Evolutionary conservation across 1,284 basidiomycete species (phyloP).

Genomic region (Mycosarcoma maydis): DNA sequence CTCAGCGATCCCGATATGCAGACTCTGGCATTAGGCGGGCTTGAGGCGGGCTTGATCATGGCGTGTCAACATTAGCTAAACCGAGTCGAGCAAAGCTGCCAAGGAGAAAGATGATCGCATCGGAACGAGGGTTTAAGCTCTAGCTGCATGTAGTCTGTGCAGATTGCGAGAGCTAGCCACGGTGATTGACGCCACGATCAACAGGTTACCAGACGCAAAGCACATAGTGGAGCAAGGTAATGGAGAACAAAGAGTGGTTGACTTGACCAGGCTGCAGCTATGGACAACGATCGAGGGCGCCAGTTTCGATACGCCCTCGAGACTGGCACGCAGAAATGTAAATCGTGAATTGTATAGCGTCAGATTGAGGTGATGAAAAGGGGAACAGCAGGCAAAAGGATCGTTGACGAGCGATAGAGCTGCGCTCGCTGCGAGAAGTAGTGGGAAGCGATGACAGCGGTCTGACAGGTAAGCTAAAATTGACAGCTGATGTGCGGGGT

Average conservation of each 20-base stretch:
- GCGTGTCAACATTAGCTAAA: too few relatives aligned
- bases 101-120: slow-evolving; percentile 7
- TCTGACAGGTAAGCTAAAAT: too few relatives aligned
- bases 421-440: too few relatives aligned
- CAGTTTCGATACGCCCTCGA: neutral
- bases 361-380: too few relatives aligned
- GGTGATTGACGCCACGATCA: neutral
- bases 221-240: slow-evolving; percentile 3
- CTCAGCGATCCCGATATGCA: too few relatives aligned
- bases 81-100: neutral
- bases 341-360: too few relatives aligned
- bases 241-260: neutral
- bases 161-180: neutral
- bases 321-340: slow-evolving; percentile 24
- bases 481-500: too few relatives aligned
- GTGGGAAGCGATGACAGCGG: too few relatives aligned
- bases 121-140: slow-evolving; percentile 20
- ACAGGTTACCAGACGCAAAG: slow-evolving; percentile 7
- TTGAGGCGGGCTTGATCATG: too few relatives aligned
- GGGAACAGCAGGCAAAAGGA: too few relatives aligned
- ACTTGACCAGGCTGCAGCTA: neutral
- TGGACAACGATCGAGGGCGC: neutral
- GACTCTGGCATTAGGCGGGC: too few relatives aligned
- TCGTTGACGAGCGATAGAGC: too few relatives aligned
- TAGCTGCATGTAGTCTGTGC: slow-evolving; percentile 10